Base-by-base conservation (phyloP, 2,329 filamentous ascomycete genomes). In the Lecanoromycetidae sp. region DNA sequence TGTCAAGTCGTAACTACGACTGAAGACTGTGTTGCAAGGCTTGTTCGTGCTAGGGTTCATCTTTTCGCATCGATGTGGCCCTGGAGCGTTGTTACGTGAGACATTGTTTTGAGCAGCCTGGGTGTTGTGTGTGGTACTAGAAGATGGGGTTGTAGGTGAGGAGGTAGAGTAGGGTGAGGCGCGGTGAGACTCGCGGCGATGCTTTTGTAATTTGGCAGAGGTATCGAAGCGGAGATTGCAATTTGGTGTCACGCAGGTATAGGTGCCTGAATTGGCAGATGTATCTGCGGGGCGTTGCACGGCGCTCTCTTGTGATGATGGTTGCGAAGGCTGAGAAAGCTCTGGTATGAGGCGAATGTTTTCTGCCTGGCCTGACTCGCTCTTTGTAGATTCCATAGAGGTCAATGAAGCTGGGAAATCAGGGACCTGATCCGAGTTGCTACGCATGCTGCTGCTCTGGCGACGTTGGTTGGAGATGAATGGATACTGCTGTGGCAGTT, bases 21-120 rank as follows among this genome's bases (percentile, higher is more conserved):
- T 95, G 66, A 98, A 96, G 45, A 94, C 74, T 0, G 87, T 93
- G 62, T 86, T 90, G 74, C 91, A 96, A 0, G 87, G 83, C 68
- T 95, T 95, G 54, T 87, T 86, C 0, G 91, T 96, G 54, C 85
- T 90, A 1, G 90, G 90, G 65, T 96, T 96, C 67, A 90, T 86
- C 55, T 88, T 80, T 60, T 88, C 84, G 65, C 91, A 98, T 57
- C 82, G 82, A 69, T 96, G 91, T 26, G 91, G 91, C 0, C 91
- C 91, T 8, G 87, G 85, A 64, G 96, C 91, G 4, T 82, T 90
- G 61, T 91, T 93, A 52, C 86, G 38, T 15, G 54, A 49, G 10
- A 48, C 39, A 19, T 51, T 48, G 34, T 50, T 54, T 9, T 51
- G 32, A 13, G 47, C 49, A 13, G 56, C 48, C 40, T 52, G 52